Conservation (phyloP, 768 basidiomycete genomes). For the Porpolomopsis calyptriformis region DNA sequence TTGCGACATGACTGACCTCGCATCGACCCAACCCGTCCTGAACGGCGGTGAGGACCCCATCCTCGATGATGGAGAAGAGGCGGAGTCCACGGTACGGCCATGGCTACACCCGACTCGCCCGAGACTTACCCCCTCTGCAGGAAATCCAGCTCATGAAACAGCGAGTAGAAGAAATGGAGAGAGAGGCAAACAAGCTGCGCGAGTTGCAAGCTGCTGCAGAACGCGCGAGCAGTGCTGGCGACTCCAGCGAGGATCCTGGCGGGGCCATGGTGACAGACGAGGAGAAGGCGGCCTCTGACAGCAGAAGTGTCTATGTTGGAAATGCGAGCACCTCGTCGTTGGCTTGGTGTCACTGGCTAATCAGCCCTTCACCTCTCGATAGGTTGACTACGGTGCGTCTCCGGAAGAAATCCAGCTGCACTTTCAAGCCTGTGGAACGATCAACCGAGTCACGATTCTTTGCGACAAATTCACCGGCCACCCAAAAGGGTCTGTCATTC, state of each 20-base stretch:
- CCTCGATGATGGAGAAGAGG: conserved; percentile 54
- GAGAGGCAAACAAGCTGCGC: conserved; percentile 77
- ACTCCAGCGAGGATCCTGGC: conserved; percentile 33
- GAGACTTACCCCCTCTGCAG: conserved; percentile 27
- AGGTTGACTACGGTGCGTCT: conserved; percentile 97
- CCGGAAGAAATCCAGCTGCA: conserved; percentile 97
- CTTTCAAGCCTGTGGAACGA: conserved; percentile 95
- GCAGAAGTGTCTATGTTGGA: conserved; percentile 87
- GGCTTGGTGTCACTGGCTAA: too few species aligned
- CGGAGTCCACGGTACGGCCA: conserved; percentile 44
- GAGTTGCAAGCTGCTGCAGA: conserved; percentile 77
- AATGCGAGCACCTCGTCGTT: conserved; percentile 55
- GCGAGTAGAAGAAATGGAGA: conserved; percentile 87
- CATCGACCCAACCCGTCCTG: conserved; percentile 31
- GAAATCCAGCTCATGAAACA: conserved; percentile 89
- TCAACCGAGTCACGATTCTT: conserved; percentile 97
- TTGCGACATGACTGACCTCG: conserved; percentile 40
- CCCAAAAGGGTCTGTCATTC: conserved; percentile 74
- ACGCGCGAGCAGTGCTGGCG: conserved; percentile 39
- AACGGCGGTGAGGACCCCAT: conserved; percentile 25
- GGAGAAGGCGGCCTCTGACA: conserved; percentile 71
- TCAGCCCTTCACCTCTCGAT: too few species aligned
- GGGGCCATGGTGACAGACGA: conserved; percentile 71
- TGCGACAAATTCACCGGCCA: conserved; percentile 99
- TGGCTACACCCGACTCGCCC: conserved; percentile 8